Evolutionary conservation across 805 yeast species (phyloP), one percentile per base, ranked within the genome.

Genomic region (Ogataea zsoltii): DNA sequence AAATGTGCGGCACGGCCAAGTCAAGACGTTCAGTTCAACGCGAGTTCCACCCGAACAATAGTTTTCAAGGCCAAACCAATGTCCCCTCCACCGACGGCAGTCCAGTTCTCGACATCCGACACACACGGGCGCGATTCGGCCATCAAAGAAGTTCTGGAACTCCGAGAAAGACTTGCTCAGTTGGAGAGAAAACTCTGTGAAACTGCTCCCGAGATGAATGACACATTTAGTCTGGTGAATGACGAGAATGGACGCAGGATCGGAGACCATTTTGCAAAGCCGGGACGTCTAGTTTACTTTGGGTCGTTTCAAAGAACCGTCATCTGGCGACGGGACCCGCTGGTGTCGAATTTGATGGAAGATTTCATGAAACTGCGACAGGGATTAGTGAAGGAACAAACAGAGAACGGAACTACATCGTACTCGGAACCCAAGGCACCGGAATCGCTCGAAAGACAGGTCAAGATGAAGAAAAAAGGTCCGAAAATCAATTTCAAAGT

Each of bases 241-340:
- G 48, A 42, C 16, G 51, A 48, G 4, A 15, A 41, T 12, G 42
- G 45, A 6, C 29, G 42, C n/a, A 42, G 45, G 35, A 29, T 46
- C 11, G 30, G 46, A 9, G 25, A 53, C 15, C 53, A 49, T 33
- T 42, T 46, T 14, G 49, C 58, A 13, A 56, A 54, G 44, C 49
- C 53, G 19, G 48, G 42, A 19, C 36, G 58, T 7, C 50, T 56
- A n/a, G 25, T 45, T 38, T 50, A 51, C 25, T 16, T 44, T 1
- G 60, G 60, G 6, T 42, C 57, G 4, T 49, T 54, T 31, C 50
- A 54, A 18, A 41, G 46, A 11, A 28, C 29, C 13, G 39, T 41
- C 9, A 12, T 54, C 2, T 53, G 58, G 57, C 39, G 46, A 4
- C 32, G 43, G 12, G 60, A 56, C 38, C 57, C 57, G 6, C 28